Base-by-base conservation (phyloP, 192 early-diverging fungal species). In the Lunasporangiospora selenospora region DNA sequence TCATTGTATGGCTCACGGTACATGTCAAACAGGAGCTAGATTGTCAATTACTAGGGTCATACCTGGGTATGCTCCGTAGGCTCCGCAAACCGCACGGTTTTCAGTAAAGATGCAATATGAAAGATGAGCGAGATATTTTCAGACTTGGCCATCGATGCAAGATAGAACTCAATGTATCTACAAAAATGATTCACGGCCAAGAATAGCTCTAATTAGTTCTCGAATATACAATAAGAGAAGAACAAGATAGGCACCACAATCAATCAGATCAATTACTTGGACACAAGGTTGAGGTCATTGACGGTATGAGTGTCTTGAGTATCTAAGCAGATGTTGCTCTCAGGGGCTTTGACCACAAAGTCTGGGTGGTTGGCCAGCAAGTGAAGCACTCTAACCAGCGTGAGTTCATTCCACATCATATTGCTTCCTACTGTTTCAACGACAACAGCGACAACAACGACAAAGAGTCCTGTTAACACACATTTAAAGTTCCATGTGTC, bases 101-200 rank as follows among this genome's bases (percentile, higher is more conserved):
- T 99, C 45, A 99, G 45, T 50, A 91, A 81, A 15, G 87, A 78
- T 0, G 85, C 85, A 44, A 89, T 71, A 59, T 92, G 80, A 63
- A 87, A 97, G 23, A 99, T 60, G 45, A 90, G 88, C 0, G 94
- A 95, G 0, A 92, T 82, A 67, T 96, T 99, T 19, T 95, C 90
- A 13, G 87, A 65, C 12, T 80, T 89, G 23, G 85, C 92, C 59
- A 96, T 87, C 16, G 86, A 83, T 31, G 87, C 85, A 21, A 97
- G 65, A 63, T 86, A 97, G 59, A 96, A 95, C 41, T 95, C 89
- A 36, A 98, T 84, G 62, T 97, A 98, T 40, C 77, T 79, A 41
- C 16, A 10, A 36, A 36, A 13, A 13, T 12, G 6, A 80, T 65
- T 13, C 30, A 21, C 44, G 24, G 16, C 43, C 0, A 26, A 11